Evolutionary conservation across 768 basidiomycete genomes (phyloP), one percentile per base, ranked within the genome.

Genomic region (Russula griseocarnosa): DNA sequence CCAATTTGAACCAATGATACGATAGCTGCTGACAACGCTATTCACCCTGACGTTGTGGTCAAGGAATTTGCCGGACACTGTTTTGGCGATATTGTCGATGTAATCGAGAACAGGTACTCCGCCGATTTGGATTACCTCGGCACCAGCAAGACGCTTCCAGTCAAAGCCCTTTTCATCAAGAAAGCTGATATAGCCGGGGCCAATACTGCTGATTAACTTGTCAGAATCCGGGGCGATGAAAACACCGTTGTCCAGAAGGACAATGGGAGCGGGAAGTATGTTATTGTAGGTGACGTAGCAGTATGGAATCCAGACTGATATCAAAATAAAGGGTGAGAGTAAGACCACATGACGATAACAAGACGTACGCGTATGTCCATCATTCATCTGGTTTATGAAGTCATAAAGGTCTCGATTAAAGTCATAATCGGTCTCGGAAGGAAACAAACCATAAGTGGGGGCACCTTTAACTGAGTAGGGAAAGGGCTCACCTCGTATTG

Each of bases 21-120:
- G 75, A 70, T 86, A 86, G 69, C 82, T 82, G 36, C 79, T 82
- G 73, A 84, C 82, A 4, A 82, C 85, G 46, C 80, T 82, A 73
- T 86, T 87, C 46, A 86, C 80, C 38, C 86, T 79, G 50, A 86
- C 77, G 34, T 82, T 82, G 66, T 85, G 84, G 69, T 86, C 84
- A 54, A 87, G 75, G 70, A 80, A 86, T 67, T 86, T 85, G 4
- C 86, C 84, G 5, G 82, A 81, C n/a, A 83, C 79, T 3, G 82
- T 85, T 44, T 72, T 72, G 2, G 86, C 85, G 54, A 86, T 80
- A 28, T 76, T 70, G 70, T 85, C 81, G 50, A 84, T 80, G 67
- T 86, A 86, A 42, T 72, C 74, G 66, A 79, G 85, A 11, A 85
- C 76, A 58, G 79, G 76, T 65, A 77, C 69, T 34, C 83, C 85